These are phyloP conservation scores for Penicillium salamii DNA, from an alignment of 495 filamentous ascomycete species.

Conservation along the genomic window DNA sequence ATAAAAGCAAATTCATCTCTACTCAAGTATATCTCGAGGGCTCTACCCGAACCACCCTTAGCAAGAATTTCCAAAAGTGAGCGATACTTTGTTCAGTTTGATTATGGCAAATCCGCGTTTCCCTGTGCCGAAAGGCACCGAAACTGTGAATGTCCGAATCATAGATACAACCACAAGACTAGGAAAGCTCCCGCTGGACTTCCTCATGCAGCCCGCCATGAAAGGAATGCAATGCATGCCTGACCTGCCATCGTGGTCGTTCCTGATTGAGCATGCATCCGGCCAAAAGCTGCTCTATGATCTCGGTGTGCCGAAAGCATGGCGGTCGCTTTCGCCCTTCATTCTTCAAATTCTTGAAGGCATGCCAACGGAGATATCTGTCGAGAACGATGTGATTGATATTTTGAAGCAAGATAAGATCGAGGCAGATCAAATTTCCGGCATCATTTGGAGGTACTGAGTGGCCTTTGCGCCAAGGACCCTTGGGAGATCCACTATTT, in stretches of 20 bases:
- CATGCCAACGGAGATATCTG: conserved; percentile 25
- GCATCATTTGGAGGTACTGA: conserved; percentile 50
- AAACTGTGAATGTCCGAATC: conserved; percentile 43
- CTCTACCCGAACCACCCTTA: no score
- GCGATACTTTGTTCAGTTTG: neutral
- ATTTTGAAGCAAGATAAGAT: conserved; percentile 47
- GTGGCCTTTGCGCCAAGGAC: neutral
- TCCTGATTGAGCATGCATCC: conserved; percentile 52
- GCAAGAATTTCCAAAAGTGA: neutral
- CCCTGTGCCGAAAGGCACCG: conserved; percentile 5
- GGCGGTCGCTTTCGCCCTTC: conserved; percentile 37
- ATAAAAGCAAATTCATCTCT: no score
- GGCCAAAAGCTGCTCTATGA: conserved; percentile 54
- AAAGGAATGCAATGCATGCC: conserved; percentile 36
- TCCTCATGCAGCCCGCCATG: conserved; percentile 44
- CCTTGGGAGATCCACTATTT: no score
- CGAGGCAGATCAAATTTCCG: conserved; percentile 47
- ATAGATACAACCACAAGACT: conserved; percentile 49
- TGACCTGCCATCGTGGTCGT: conserved; percentile 46
- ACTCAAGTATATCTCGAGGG: no score
- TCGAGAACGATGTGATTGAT: conserved; percentile 48
- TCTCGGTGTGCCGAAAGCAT: conserved; percentile 55
- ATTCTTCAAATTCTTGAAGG: conserved; percentile 23
- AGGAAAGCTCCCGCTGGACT: conserved; percentile 21
- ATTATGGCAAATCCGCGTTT: neutral